Evolutionary conservation across 495 filamentous ascomycete species (phyloP).

Genomic region (Penicillium simplicissimum): DNA sequence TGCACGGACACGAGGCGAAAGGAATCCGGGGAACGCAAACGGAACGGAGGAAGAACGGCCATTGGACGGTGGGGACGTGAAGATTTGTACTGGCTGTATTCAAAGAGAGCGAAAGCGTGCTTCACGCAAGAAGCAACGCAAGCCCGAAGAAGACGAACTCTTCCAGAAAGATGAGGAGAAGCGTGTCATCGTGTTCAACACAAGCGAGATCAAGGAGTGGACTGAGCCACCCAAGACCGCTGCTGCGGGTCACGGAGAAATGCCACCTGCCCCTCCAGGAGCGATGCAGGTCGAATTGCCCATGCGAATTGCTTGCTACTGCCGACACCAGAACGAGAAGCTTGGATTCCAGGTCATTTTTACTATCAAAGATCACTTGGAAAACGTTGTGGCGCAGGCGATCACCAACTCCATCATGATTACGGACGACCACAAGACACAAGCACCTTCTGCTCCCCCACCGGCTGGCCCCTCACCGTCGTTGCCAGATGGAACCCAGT

Average conservation of each 20-base stretch:
- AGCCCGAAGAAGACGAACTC: constrained; percentile 75
- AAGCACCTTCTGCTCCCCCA: constrained; percentile 48
- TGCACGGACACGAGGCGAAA: constrained; percentile 59
- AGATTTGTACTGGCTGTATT: constrained; percentile 82
- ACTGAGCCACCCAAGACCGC: constrained; percentile 52
- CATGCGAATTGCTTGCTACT: constrained; percentile 98
- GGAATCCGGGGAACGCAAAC: constrained; percentile 28
- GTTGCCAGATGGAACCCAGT: constrained; percentile 42
- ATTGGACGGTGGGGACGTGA: constrained; percentile 79
- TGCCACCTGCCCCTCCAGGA: constrained; percentile 52
- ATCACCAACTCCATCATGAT: constrained; percentile 89
- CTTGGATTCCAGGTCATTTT: constrained; percentile 92
- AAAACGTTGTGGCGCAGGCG: constrained; percentile 76
- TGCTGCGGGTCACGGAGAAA: constrained; percentile 30
- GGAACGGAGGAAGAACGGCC: constrained; percentile 63
- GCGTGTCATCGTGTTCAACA: constrained; percentile 91
- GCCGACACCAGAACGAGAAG: constrained; percentile 90
- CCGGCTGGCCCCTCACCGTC: constrained; percentile 38
- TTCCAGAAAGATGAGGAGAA: constrained; percentile 77
- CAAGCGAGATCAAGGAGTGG: constrained; percentile 88
- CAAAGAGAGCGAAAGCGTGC: constrained; percentile 84
- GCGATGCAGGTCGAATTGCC: constrained; percentile 76
- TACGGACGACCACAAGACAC: constrained; percentile 95
- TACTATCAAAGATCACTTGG: constrained; percentile 78
- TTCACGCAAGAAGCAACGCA: constrained; percentile 84